Evolutionary conservation across 345 rosid species (phyloP).

Genomic region (Laguncularia racemosa): DNA sequence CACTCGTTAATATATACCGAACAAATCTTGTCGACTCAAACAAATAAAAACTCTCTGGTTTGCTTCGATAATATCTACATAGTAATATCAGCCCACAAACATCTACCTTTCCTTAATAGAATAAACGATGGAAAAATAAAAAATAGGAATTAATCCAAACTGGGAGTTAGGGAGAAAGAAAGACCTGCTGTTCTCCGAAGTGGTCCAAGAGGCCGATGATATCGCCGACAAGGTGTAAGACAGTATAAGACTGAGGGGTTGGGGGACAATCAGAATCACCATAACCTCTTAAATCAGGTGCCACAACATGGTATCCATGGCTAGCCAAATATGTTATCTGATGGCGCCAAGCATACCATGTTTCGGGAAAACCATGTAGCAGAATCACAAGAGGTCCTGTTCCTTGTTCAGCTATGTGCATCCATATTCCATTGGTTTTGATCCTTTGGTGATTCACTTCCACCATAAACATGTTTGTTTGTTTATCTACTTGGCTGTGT

Average conservation of each 20-base stretch:
- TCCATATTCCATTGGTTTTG: conserved; percentile 40
- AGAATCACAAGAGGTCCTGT: conserved; percentile 48
- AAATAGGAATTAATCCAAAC: neutral
- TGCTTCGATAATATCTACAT: too few species aligned
- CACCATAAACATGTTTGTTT: conserved; percentile 2
- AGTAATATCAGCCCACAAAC: too few species aligned
- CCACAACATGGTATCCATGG: conserved; percentile 53
- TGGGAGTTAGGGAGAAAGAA: neutral
- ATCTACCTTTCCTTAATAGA: too few species aligned
- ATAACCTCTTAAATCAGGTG: conserved; percentile 66
- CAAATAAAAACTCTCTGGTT: too few species aligned
- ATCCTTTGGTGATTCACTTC: conserved; percentile 33
- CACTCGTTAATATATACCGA: too few species aligned
- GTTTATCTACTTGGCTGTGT: neutral
- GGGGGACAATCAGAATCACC: conserved; percentile 53
- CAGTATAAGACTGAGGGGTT: conserved; percentile 35
- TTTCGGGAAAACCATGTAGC: conserved; percentile 74
- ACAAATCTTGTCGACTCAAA: too few species aligned
- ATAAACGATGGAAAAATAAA: neutral
- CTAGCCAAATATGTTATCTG: conserved; percentile 46
- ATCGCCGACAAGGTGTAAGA: conserved; percentile 46
- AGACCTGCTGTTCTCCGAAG: conserved; percentile 42
- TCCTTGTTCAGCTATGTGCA: conserved; percentile 54
- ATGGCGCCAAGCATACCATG: conserved; percentile 73
- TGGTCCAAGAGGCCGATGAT: conserved; percentile 44